A percentile compares a stretch with the other conserved stretches of the same genome.
phyloP scores from a whole-genome alignment of 1,284 basidiomycete genomes.

The Trichosporon ovoides region DNA sequence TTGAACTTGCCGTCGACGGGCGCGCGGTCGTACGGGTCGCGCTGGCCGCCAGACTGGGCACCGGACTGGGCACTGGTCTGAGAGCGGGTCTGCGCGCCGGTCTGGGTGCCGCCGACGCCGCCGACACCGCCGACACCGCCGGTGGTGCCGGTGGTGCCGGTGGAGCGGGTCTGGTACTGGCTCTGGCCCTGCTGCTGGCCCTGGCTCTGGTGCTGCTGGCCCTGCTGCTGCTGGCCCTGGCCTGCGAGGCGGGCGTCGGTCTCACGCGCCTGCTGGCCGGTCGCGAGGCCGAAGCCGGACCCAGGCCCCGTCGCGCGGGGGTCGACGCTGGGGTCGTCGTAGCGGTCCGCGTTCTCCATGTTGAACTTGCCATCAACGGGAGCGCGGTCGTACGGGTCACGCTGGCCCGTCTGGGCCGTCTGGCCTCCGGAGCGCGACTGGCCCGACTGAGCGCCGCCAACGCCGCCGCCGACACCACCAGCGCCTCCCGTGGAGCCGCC shows the following conservation, averaged over 20 bases:
- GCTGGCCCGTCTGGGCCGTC: neutral
- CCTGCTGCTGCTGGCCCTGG: neutral
- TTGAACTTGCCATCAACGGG: slow-evolving; percentile 4
- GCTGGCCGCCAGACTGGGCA: neutral
- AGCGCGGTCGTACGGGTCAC: neutral
- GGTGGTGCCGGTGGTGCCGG: too few species aligned
- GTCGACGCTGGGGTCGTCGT: neutral
- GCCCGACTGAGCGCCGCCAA: too few species aligned
- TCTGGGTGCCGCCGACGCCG: neutral
- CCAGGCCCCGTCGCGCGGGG: neutral
- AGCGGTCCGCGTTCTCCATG: neutral
- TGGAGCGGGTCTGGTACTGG: too few species aligned
- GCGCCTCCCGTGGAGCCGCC: too few species aligned
- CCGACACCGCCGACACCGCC: too few species aligned
- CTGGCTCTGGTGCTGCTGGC: neutral
- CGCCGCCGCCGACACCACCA: too few species aligned
- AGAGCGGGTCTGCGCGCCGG: too few species aligned
- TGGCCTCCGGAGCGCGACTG: too few species aligned
- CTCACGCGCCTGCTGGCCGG: neutral
- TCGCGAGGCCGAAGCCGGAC: neutral
- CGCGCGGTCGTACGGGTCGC: neutral
- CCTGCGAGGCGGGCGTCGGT: slow-evolving; percentile 2
- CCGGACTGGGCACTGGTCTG: neutral
- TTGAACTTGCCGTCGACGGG: slow-evolving; percentile 1
- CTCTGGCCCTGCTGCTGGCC: neutral